These are phyloP conservation scores for Simplicillium sp. DNA, from an alignment of 2,329 filamentous ascomycete species.

Conservation along the genomic window DNA sequence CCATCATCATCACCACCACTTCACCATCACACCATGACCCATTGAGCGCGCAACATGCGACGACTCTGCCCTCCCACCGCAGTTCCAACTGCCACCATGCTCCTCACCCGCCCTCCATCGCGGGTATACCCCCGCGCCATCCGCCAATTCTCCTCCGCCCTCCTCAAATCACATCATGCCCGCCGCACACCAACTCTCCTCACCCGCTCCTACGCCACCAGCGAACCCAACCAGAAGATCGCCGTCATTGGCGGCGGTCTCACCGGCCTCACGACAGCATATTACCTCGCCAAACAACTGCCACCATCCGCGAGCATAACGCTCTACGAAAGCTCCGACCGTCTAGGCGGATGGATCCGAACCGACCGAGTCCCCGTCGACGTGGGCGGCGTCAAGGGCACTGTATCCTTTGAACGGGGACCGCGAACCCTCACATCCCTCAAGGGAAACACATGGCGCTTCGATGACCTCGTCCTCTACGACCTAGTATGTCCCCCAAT, in stretches of 20 bases:
- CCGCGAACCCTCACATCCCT: conserved; percentile 64
- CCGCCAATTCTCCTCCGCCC: no score
- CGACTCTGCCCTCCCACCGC: no score
- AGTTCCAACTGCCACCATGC: no score
- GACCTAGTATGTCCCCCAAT: conserved; percentile 51
- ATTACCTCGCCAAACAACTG: conserved; percentile 63
- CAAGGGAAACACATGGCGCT: conserved; percentile 27
- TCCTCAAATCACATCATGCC: no score
- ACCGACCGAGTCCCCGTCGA: conserved; percentile 52
- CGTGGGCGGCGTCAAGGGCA: conserved; percentile 41
- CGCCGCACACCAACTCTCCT: no score
- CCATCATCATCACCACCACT: no score
- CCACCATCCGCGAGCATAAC: conserved; percentile 59
- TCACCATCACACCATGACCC: no score
- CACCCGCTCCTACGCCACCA: no score
- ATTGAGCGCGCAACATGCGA: no score
- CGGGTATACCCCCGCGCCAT: no score
- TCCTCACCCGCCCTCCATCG: no score
- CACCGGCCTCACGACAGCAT: conserved; percentile 70
- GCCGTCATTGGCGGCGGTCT: conserved; percentile 75
- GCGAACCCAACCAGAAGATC: conserved; percentile 18
- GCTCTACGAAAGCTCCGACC: conserved; percentile 63
- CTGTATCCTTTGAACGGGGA: conserved; percentile 72
- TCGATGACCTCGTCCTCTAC: conserved; percentile 57
- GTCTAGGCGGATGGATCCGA: conserved; percentile 76